A percentile compares a stretch with the other conserved stretches of the same genome.
Evolutionary conservation across 2,329 filamentous ascomycete genomes (phyloP).

Genomic region (Colletotrichum aenigma): DNA sequence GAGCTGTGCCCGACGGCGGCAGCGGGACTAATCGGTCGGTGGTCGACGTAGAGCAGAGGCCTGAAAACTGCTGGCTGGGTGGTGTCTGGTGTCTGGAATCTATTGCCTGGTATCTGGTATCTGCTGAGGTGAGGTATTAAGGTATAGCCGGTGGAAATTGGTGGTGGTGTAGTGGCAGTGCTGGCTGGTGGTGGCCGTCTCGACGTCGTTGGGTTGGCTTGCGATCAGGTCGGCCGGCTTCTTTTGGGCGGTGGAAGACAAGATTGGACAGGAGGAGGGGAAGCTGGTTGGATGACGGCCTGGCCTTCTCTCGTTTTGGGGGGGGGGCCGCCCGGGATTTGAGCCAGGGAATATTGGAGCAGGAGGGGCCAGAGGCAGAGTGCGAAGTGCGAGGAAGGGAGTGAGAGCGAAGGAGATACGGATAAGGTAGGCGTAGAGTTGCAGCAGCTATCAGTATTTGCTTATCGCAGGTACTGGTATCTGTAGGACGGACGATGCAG

Average conservation of each 20-base stretch:
- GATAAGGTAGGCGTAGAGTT: not conserved
- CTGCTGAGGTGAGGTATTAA: not conserved
- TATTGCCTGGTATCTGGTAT: not conserved
- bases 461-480: not conserved
- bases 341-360: not conserved
- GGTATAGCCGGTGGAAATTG: not conserved
- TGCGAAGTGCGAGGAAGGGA: not conserved
- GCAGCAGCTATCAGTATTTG: not conserved
- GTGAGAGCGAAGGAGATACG: not conserved
- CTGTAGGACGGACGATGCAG: not conserved
- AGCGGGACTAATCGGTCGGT: not conserved
- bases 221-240: not conserved
- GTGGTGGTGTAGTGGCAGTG: slow-evolving; percentile 10
- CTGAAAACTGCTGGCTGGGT: slow-evolving; percentile 3
- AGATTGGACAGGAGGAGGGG: slow-evolving; percentile 3
- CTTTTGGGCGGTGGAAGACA: not conserved
- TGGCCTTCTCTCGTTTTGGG: not conserved
- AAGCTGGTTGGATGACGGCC: not conserved
- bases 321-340: not conserved
- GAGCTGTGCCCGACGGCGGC: not conserved
- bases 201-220: not conserved
- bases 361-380: not conserved
- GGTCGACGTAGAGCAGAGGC: not conserved
- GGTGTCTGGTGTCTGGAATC: not conserved
- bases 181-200: not conserved